Conservation (phyloP, 352 stramenopile genomes). For the Globisporangium paroecandrum region DNA sequence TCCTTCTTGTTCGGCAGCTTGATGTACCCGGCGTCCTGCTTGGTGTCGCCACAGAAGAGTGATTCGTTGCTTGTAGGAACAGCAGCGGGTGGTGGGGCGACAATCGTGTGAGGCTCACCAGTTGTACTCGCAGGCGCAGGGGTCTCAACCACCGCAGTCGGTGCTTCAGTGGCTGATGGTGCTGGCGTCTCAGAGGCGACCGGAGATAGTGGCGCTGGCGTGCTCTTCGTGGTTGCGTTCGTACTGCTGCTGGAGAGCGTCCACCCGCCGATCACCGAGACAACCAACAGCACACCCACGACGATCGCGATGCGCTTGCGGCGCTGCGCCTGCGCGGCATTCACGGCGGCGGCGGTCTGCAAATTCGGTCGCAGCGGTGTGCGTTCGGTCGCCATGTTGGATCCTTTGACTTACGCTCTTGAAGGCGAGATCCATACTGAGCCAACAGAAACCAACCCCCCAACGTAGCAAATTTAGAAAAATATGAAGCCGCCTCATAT, state of each 20-base stretch:
- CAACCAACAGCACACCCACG: neutral
- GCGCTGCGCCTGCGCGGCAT: neutral
- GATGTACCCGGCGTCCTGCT: constrained; percentile 32
- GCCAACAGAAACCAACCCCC: neutral
- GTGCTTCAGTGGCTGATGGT: neutral
- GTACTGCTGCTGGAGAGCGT: neutral
- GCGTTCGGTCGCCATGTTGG: constrained; percentile 9
- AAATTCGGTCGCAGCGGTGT: constrained; percentile 7
- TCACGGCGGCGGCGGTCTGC: neutral
- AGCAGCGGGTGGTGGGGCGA: neutral
- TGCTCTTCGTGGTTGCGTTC: neutral
- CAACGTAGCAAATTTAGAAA: neutral
- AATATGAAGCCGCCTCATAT: too few species aligned
- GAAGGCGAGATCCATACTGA: neutral
- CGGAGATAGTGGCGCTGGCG: neutral
- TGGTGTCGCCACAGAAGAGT: constrained; percentile 20
- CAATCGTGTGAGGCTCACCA: neutral
- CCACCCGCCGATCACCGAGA: neutral
- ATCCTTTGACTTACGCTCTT: neutral
- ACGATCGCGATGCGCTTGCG: constrained; percentile 2
- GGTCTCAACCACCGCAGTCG: neutral
- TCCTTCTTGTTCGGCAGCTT: constrained; percentile 36
- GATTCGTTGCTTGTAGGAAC: neutral
- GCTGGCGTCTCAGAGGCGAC: neutral
- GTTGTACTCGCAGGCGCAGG: neutral